A percentile compares a stretch with the other conserved stretches of the same genome.
These are phyloP conservation scores for Cajanus cajan DNA, from an alignment of 306 rosid genomes.

Conservation along the genomic window DNA sequence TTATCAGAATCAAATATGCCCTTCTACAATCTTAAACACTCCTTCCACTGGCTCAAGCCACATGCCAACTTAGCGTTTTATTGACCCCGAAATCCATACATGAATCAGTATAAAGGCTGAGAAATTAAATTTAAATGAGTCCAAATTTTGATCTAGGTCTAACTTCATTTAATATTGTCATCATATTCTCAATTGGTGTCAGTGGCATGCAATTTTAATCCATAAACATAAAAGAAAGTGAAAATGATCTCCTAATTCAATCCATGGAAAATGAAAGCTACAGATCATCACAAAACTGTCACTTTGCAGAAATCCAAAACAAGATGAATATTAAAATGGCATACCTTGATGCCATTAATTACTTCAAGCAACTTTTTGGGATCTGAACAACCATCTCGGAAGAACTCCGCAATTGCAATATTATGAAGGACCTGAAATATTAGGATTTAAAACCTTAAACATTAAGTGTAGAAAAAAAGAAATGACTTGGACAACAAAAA, in stretches of 20 bases:
- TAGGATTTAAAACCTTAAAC: conserved; percentile 18
- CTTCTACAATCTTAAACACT: conserved; percentile 14
- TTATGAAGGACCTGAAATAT: conserved; percentile 82
- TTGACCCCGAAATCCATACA: conserved; percentile 1
- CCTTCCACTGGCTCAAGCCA: background rate
- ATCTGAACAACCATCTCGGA: conserved; percentile 82
- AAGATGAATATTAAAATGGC: conserved; percentile 1
- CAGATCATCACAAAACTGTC: conserved; percentile 2
- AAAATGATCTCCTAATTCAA: background rate
- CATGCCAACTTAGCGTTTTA: conserved; percentile 1
- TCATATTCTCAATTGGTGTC: background rate
- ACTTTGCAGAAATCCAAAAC: background rate
- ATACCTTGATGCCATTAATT: conserved; percentile 78
- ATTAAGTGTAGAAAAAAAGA: background rate
- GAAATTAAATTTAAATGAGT: background rate
- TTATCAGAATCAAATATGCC: background rate
- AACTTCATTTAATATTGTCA: conserved; percentile 20
- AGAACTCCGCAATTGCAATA: conserved; percentile 78
- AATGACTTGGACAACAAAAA: background rate
- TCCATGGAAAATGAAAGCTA: background rate
- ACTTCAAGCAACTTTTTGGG: conserved; percentile 81
- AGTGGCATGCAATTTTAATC: conserved; percentile 20
- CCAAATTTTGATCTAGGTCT: conserved; percentile 15
- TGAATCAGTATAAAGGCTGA: conserved; percentile 8
- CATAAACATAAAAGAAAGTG: background rate